Conservation (phyloP, 208 protist species). For the Spongospora subterranea region DNA sequence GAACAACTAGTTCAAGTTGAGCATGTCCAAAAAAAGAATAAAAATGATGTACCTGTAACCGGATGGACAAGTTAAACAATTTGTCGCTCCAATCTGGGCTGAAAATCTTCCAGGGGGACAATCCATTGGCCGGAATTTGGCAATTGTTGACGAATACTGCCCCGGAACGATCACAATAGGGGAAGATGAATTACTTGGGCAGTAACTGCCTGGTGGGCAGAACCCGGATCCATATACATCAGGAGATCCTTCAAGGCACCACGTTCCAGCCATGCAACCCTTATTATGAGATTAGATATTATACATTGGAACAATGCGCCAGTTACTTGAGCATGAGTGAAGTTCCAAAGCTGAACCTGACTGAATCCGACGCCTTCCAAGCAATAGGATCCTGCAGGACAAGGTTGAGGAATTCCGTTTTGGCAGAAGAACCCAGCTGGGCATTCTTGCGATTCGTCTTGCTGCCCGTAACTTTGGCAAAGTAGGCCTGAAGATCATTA, state of each 20-base stretch:
- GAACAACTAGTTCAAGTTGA: no score
- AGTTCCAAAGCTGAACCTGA: not conserved
- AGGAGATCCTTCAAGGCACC: slow-evolving; percentile 18
- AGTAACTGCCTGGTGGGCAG: slow-evolving; percentile 21
- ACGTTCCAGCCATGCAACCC: slow-evolving; percentile 11
- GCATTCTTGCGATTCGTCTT: slow-evolving; percentile 36
- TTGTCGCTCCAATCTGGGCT: not conserved
- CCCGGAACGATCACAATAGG: not conserved
- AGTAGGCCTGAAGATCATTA: slow-evolving; percentile 7
- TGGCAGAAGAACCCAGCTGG: slow-evolving; percentile 14
- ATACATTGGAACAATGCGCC: no score
- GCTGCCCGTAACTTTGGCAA: not conserved
- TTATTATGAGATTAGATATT: not conserved
- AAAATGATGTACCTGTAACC: slow-evolving; percentile 6
- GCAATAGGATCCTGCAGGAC: slow-evolving; percentile 14
- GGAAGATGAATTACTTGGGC: not conserved
- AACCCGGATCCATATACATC: slow-evolving; percentile 27
- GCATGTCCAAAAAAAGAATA: not conserved
- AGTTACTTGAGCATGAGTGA: not conserved
- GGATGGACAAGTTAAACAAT: slow-evolving; percentile 1
- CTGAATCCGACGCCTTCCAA: not conserved
- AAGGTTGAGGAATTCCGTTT: not conserved
- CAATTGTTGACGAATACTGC: not conserved
- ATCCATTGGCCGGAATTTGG: slow-evolving; percentile 13
- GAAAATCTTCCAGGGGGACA: slow-evolving; percentile 2